Percentiles rank a stretch among this genome's conserved stretches.
phyloP scores from a whole-genome alignment of 2,329 filamentous ascomycete genomes.

The Talaromyces sp. region DNA sequence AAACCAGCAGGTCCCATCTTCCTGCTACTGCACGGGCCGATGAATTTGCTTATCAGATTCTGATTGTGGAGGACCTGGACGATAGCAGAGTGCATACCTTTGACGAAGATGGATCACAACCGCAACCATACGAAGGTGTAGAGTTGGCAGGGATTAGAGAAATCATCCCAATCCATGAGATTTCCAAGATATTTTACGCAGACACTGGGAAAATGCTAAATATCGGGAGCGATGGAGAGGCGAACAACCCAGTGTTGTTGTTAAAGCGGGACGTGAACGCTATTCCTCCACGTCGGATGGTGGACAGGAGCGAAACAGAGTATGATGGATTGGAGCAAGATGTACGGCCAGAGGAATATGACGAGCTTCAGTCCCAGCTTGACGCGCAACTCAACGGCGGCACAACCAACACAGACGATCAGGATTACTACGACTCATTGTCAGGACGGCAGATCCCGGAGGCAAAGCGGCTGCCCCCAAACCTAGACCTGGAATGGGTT shows the following conservation, averaged over 20 bases:
- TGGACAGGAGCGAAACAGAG: constrained; percentile 41
- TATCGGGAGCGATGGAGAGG: constrained; percentile 63
- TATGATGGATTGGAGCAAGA: constrained; percentile 20
- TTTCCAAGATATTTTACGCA: constrained; percentile 90
- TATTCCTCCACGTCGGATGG: constrained; percentile 54
- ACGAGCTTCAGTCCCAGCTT: constrained; percentile 35
- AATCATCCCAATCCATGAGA: constrained; percentile 62
- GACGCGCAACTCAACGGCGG: constrained; percentile 31
- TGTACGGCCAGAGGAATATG: constrained; percentile 28
- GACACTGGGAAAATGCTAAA: constrained; percentile 86
- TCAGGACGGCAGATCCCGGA: constrained; percentile 30
- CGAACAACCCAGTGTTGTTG: constrained; percentile 67
- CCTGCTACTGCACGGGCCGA: constrained; percentile 41
- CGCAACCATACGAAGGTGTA: constrained; percentile 56
- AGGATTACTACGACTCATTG: constrained; percentile 16
- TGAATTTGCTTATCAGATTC: constrained; percentile 74
- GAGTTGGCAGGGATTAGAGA: constrained; percentile 59
- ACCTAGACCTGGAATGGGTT: constrained; percentile 84
- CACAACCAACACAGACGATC: neutral
- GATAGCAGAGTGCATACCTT: constrained; percentile 63
- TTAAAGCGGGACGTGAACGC: constrained; percentile 66
- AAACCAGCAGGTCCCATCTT: constrained; percentile 19
- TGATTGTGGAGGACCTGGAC: constrained; percentile 76
- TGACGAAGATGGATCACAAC: constrained; percentile 54
- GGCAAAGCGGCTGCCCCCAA: constrained; percentile 60